Conservation (phyloP, 805 yeast species). For the Diddensiella transvaalensis region DNA sequence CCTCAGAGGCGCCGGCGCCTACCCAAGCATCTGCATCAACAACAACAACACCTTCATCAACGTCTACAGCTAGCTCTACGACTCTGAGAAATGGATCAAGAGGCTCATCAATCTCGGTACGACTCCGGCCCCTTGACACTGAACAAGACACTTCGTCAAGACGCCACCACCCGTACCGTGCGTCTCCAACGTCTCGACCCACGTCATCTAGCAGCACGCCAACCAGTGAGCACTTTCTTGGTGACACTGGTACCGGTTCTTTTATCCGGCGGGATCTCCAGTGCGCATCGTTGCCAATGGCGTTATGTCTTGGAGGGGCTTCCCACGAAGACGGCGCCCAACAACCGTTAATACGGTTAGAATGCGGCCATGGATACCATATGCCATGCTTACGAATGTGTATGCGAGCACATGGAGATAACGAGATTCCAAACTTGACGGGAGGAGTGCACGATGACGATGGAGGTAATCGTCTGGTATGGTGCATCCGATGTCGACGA, state of each 20-base stretch:
- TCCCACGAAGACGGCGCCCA: background rate
- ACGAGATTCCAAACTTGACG: conserved; percentile 24
- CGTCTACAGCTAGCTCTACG: background rate
- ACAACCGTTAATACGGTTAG: conserved; percentile 19
- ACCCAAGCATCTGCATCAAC: background rate
- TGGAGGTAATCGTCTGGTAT: conserved; percentile 24
- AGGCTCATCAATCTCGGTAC: background rate
- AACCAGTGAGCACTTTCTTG: background rate
- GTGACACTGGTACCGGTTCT: background rate
- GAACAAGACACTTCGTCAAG: background rate
- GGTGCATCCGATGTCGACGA: conserved; percentile 33
- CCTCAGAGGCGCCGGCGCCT: too few relatives aligned
- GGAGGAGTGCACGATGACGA: conserved; percentile 15
- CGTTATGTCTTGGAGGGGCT: conserved; percentile 24
- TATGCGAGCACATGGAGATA: conserved; percentile 32
- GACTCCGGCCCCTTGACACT: conserved; percentile 1
- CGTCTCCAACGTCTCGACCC: conserved; percentile 8
- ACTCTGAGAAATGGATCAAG: background rate
- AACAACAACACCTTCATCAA: background rate
- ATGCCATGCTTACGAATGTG: conserved; percentile 27
- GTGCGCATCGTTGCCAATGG: conserved; percentile 27
- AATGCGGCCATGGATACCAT: conserved; percentile 33
- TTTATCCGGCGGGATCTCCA: conserved; percentile 24
- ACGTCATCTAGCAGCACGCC: background rate
- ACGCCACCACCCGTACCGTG: conserved; percentile 24